Evolutionary conservation across 768 basidiomycete genomes (phyloP).

Genomic region (Dentipellis fragilis): DNA sequence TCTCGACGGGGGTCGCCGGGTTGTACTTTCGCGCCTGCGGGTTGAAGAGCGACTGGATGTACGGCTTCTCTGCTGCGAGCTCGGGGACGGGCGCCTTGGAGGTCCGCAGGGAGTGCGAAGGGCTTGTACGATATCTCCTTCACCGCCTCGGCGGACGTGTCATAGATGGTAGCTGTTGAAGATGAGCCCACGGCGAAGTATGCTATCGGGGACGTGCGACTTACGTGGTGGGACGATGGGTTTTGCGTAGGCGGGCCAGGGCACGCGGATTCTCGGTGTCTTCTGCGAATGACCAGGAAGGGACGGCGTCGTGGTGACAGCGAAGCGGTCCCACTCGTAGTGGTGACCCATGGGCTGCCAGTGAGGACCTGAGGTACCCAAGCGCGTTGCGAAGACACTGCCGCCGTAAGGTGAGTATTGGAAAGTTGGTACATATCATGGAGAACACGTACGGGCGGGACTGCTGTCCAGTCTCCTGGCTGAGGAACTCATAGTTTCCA

Average conservation of each 20-base stretch:
- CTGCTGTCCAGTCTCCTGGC: conserved; percentile 19
- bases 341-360: conserved; percentile 47
- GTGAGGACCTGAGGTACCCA: conserved; percentile 48
- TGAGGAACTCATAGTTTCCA: conserved; percentile 52
- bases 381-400: conserved; percentile 71
- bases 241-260: conserved; percentile 56
- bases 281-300: conserved; percentile 30
- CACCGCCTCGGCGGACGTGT: conserved; percentile 54
- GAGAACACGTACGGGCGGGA: conserved; percentile 16
- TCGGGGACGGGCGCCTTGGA: conserved; percentile 21
- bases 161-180: conserved; percentile 44
- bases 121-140: conserved; percentile 62
- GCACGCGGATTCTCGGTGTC: conserved; percentile 32
- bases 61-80: conserved; percentile 37
- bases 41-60: conserved; percentile 44
- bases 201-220: conserved; percentile 10
- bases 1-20: conserved; percentile 50
- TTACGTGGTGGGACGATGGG: conserved; percentile 34
- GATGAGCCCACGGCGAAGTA: neutral
- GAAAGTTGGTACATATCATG: neutral
- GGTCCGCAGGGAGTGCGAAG: conserved; percentile 33
- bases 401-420: neutral
- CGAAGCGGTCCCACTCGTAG: conserved; percentile 68
- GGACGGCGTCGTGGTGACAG: conserved; percentile 50
- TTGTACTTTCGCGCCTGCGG: conserved; percentile 34